Base-by-base conservation (phyloP, 495 filamentous ascomycete genomes). In the Daldinia caldariorum region DNA sequence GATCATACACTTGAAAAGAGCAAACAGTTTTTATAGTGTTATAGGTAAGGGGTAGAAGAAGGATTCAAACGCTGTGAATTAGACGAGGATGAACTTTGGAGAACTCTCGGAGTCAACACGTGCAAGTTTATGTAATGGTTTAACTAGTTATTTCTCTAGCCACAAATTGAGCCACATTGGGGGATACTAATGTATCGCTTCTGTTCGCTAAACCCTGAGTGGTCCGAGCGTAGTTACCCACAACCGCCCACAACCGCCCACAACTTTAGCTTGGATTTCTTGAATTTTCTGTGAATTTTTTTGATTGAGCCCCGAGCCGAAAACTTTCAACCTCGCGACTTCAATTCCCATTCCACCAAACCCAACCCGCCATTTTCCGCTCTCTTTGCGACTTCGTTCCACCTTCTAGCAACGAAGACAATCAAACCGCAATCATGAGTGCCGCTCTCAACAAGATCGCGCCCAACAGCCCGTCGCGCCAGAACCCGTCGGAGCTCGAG, bases 401-500 rank as follows among this genome's bases (percentile, higher is more conserved):
- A 37, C 39, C 34, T 63, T 65, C 18, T 45, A 66, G 13, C 54
- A 70, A 61, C 61, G 60, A 49, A 58, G 66, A 39, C 57, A 66
- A 71, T 12, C 14, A 63, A 75, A 67, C 77, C 78, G 81, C 78
- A 79, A 83, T 72, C 74, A 85, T 85, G 82, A 78, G 73, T 75
- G 74, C 81, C 74, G 86, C 91, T 78, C 84, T 95, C 82, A 94
- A 94, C 90, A 98, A 98, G 92, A 98, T 99, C 82, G 94, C 94
- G 80, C 82, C 89, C 75, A 98, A 93, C 88, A 97, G 92, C 87
- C 91, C 94, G 50, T 97, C 94, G 80, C 89, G 94, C 85, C 86
- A 90, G 81, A 92, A 89, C 82, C 95, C 95, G 70, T 95, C 92
- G 67, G 95, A 99, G 88, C 88, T 97, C 73, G 95, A 99, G 91